Base-by-base conservation (phyloP, 805 yeast species). In the Yarrowia yakushimensis region DNA sequence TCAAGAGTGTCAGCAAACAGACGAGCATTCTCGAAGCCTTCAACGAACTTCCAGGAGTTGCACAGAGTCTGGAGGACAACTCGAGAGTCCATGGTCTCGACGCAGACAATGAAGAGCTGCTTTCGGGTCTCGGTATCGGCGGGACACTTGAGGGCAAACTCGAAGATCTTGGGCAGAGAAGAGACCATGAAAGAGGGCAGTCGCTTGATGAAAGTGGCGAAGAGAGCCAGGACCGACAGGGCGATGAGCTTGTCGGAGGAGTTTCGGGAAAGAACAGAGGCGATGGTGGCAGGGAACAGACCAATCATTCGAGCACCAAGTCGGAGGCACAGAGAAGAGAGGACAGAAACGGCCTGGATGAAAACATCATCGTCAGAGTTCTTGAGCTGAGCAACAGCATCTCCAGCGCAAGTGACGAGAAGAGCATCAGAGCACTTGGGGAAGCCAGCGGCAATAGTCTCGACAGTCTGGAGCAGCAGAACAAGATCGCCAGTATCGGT, bases 251-350 rank as follows among this genome's bases (percentile, higher is more conserved):
- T 66, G 43, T 52, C 59, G 31, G 42, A 34, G 4, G 59, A 52
- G 23, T 54, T 43, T 31, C 54, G 62, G 13, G 54, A 15, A 22
- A 43, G 54, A 13, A 90, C 89, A 15, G 91, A 90, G 65, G 94
- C 82, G 70, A 92, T 85, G 73, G 85, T 86, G 31, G 97, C 90
- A 20, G 61, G 61, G 79, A 91, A 88, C 70, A 80, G 82, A 7
- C 96, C 92, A 70, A 94, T 86, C 66, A 86, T 80, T 70, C 90
- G 88, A 18, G 96, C 92, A 60, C 99, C 99, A 48, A 92, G 74
- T 23, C 85, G 81, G 60, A 85, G 83, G 62, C 90, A 82, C 63
- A 90, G 76, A 67, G 85, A 84, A 63, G 89, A 84, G 65, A 90
- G 82, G 64, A 87, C 85, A 67, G 86, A 82, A 63, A 90, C 78